These are phyloP conservation scores for Novymonas esmeraldas DNA, from an alignment of 208 protist species.

Conservation along the genomic window DNA sequence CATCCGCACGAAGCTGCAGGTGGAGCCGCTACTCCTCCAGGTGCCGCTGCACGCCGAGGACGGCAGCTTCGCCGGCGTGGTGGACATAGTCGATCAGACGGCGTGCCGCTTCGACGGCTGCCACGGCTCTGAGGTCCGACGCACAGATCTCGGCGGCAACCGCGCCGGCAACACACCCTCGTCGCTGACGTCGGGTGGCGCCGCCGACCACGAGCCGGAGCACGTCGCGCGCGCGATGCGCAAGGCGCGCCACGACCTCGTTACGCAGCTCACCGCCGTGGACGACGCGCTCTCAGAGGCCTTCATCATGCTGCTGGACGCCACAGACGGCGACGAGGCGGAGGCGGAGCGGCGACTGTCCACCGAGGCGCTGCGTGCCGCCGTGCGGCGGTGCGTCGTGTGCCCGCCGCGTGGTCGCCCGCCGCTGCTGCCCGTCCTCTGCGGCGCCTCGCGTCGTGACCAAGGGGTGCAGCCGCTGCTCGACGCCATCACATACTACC, in stretches of 20 bases:
- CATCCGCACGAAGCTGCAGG: slow-evolving; percentile 78
- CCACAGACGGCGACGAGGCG: slow-evolving; percentile 74
- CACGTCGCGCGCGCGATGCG: slow-evolving; percentile 47
- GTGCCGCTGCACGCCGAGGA: slow-evolving; percentile 80
- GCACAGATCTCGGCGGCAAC: slow-evolving; percentile 6
- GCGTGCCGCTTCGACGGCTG: slow-evolving; percentile 63
- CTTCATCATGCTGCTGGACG: slow-evolving; percentile 68
- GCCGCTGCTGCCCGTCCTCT: slow-evolving; percentile 85
- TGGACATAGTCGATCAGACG: slow-evolving; percentile 88
- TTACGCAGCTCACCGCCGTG: slow-evolving; percentile 63
- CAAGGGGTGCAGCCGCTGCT: slow-evolving; percentile 93
- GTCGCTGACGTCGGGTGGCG: neutral
- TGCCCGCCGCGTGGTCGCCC: slow-evolving; percentile 21
- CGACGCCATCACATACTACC: slow-evolving; percentile 87
- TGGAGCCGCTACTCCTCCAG: slow-evolving; percentile 90
- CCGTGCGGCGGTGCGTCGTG: slow-evolving; percentile 69
- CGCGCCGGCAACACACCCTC: too few species aligned
- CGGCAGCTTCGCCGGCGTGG: slow-evolving; percentile 77
- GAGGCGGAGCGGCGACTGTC: slow-evolving; percentile 65
- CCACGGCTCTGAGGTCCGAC: slow-evolving; percentile 52
- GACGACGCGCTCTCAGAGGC: slow-evolving; percentile 75
- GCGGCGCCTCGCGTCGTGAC: slow-evolving; percentile 90
- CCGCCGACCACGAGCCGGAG: slow-evolving; percentile 33
- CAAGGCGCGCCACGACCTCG: slow-evolving; percentile 49
- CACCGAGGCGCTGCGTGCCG: slow-evolving; percentile 46